Conservation (phyloP, 2,329 filamentous ascomycete genomes). For the Cladosporium sp. region DNA sequence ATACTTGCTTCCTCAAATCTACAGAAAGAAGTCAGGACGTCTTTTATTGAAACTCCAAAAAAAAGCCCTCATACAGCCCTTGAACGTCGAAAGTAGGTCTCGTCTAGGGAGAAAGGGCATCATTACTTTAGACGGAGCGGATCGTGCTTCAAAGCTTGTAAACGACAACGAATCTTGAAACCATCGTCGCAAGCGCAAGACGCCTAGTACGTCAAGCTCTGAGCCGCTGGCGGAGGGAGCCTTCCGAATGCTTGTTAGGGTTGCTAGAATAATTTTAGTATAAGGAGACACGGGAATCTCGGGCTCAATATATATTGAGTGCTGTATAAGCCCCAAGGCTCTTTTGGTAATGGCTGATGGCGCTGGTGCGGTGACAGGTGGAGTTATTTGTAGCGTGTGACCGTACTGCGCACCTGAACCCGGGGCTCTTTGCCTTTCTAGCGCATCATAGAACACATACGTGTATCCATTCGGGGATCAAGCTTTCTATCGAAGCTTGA, state of each 20-base stretch:
- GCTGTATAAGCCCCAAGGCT: too few relatives aligned
- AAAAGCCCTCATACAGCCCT: background rate
- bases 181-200: background rate
- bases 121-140: background rate
- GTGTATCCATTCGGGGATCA: too few relatives aligned
- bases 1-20: background rate
- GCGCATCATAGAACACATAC: too few relatives aligned
- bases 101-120: background rate
- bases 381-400: too few relatives aligned
- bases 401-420: too few relatives aligned
- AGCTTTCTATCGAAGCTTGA: too few relatives aligned
- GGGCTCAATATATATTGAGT: too few relatives aligned
- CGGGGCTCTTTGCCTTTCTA: too few relatives aligned
- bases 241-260: slow-evolving; percentile 4
- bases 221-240: background rate
- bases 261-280: background rate
- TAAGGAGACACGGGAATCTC: too few relatives aligned
- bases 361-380: too few relatives aligned
- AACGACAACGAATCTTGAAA: slow-evolving; percentile 1
- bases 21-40: too few relatives aligned
- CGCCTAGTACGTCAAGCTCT: background rate
- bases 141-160: slow-evolving; percentile 5
- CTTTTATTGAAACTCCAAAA: background rate
- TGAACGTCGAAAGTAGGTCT: background rate
- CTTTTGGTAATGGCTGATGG: too few relatives aligned